Evolutionary conservation across 2,329 filamentous ascomycete genomes (phyloP).

Genomic region (Ceratocystis huliohia): DNA sequence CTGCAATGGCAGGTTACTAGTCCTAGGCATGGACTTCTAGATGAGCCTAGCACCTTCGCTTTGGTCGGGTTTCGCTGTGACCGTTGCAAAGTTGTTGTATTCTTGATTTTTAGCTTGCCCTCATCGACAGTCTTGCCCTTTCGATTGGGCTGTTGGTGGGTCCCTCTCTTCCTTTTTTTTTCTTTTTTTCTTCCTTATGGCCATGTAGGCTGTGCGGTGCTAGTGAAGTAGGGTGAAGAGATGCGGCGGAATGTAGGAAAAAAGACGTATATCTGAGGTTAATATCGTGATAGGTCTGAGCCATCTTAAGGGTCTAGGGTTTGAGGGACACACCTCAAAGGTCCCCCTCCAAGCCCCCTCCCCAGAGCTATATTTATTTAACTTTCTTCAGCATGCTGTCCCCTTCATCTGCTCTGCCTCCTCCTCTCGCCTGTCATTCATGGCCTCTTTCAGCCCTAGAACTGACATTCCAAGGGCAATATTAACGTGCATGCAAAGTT

Average conservation of each 20-base stretch:
- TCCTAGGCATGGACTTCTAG: background rate
- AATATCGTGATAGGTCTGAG: too few relatives aligned
- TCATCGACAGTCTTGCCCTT: background rate
- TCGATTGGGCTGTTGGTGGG: background rate
- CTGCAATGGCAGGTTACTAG: constrained; percentile 1
- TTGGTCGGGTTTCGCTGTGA: constrained; percentile 1
- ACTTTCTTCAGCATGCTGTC: background rate
- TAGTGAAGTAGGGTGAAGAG: background rate
- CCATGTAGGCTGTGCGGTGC: background rate
- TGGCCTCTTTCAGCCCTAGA: background rate
- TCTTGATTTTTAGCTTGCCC: background rate
- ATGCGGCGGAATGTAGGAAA: background rate
- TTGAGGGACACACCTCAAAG: background rate
- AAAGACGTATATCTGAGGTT: too few relatives aligned
- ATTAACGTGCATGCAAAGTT: background rate
- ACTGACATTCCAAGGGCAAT: background rate
- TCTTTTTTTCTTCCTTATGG: background rate
- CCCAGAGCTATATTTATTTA: background rate
- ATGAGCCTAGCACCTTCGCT: background rate
- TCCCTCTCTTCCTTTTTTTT: too few relatives aligned
- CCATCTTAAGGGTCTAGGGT: background rate
- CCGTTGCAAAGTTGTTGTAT: background rate
- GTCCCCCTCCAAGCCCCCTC: background rate
- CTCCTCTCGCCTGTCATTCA: background rate
- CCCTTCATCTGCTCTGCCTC: too few relatives aligned